These are phyloP conservation scores for Pseudohyphozyma bogoriensis DNA, from an alignment of 768 basidiomycete genomes.

Conservation along the genomic window DNA sequence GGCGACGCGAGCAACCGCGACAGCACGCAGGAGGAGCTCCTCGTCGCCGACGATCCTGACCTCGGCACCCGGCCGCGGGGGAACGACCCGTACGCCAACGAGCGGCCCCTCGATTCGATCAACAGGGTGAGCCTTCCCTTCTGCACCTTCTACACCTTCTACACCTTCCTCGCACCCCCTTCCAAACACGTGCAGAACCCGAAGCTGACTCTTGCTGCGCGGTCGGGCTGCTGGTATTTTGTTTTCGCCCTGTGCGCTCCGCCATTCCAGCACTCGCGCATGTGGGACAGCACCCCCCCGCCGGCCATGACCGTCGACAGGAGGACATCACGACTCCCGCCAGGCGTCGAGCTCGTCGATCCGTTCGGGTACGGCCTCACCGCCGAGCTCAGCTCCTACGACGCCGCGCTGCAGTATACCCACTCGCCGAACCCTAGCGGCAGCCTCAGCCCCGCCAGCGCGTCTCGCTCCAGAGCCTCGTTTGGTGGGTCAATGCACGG, in stretches of 20 bases:
- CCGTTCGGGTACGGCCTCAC: slow-evolving; percentile 22
- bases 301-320: background rate
- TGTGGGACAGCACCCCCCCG: slow-evolving; percentile 13
- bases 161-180: background rate
- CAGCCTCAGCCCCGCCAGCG: background rate
- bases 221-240: no score
- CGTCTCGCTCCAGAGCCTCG: background rate
- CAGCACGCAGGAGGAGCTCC: slow-evolving; percentile 18
- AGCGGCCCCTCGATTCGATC: slow-evolving; percentile 22
- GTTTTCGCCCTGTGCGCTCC: background rate
- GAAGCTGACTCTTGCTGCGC: background rate
- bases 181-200: background rate
- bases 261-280: slow-evolving; percentile 17
- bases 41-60: slow-evolving; percentile 7
- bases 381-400: slow-evolving; percentile 16
- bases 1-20: no score
- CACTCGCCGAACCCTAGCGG: background rate
- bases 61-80: background rate
- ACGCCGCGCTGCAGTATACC: background rate
- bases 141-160: background rate
- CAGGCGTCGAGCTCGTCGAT: slow-evolving; percentile 21
- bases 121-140: slow-evolving; percentile 8
- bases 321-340: slow-evolving; percentile 18
- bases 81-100: slow-evolving; percentile 21
- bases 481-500: no score